phyloP scores from a whole-genome alignment of 2,329 filamentous ascomycete species.

The Hypoxylon sp. region DNA sequence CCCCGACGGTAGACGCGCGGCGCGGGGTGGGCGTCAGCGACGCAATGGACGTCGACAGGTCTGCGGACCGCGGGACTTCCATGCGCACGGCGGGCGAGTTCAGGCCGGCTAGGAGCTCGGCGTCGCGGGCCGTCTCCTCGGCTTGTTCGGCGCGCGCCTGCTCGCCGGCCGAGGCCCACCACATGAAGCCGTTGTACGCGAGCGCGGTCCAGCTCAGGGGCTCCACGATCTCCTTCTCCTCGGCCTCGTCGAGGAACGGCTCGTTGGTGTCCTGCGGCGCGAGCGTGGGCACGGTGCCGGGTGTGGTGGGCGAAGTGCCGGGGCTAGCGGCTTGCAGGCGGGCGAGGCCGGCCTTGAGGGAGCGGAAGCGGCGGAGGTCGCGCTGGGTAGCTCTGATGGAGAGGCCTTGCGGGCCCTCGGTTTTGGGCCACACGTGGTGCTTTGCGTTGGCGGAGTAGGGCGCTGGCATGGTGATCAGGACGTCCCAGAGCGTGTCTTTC shows the following conservation, averaged over 20 bases:
- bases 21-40: constrained; percentile 61
- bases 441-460: constrained; percentile 70
- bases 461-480: constrained; percentile 86
- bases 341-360: constrained; percentile 75
- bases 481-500: constrained; percentile 89
- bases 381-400: constrained; percentile 89
- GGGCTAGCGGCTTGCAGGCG: constrained; percentile 57
- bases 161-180: constrained; percentile 90
- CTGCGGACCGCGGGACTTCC: constrained; percentile 53
- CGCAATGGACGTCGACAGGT: constrained; percentile 61
- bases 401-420: constrained; percentile 76
- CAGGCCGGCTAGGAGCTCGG: constrained; percentile 69
- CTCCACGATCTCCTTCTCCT: constrained; percentile 68
- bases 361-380: constrained; percentile 84
- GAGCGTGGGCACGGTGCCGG: constrained; percentile 25
- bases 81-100: constrained; percentile 53
- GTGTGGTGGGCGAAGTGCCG: constrained; percentile 44
- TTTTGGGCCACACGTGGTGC: constrained; percentile 80
- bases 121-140: constrained; percentile 70
- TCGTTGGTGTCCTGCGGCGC: constrained; percentile 38
- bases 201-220: constrained; percentile 79
- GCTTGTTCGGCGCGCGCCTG: constrained; percentile 73
- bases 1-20: constrained; percentile 43
- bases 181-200: constrained; percentile 87
- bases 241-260: constrained; percentile 47